These are phyloP conservation scores for Daldinia grandis DNA, from an alignment of 495 filamentous ascomycete genomes.

Conservation along the genomic window DNA sequence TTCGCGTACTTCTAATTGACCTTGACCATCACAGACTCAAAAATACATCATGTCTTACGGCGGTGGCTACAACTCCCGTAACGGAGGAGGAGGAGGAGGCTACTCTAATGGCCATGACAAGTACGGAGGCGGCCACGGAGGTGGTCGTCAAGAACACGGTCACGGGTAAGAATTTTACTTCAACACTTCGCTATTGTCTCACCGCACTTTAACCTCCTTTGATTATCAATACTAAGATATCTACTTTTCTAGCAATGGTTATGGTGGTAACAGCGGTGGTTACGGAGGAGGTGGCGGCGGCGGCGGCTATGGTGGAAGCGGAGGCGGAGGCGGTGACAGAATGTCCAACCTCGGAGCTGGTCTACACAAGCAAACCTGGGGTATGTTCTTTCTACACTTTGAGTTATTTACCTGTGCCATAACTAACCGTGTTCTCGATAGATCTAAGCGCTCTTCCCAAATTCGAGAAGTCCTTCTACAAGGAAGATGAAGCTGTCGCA, in stretches of 20 bases:
- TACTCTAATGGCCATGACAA: conserved; percentile 58
- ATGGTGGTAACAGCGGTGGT: conserved; percentile 56
- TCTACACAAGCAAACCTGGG: conserved; percentile 86
- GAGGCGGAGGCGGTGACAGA: conserved; percentile 74
- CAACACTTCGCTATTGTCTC: background rate
- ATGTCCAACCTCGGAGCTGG: conserved; percentile 91
- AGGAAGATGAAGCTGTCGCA: conserved; percentile 83
- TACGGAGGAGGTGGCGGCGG: conserved; percentile 55
- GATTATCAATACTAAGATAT: conserved; percentile 24
- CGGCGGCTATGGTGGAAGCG: conserved; percentile 61
- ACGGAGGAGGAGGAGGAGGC: conserved; percentile 47
- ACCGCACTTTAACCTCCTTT: background rate
- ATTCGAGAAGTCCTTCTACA: conserved; percentile 99
- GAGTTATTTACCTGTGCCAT: background rate
- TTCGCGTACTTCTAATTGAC: conserved; percentile 7
- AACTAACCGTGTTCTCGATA: conserved; percentile 48
- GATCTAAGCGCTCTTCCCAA: conserved; percentile 85
- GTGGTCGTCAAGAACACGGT: conserved; percentile 49
- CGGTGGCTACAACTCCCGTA: conserved; percentile 65
- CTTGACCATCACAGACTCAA: conserved; percentile 1
- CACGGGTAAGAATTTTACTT: conserved; percentile 41
- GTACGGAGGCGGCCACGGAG: conserved; percentile 41
- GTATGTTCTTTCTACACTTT: conserved; percentile 58
- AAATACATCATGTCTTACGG: conserved; percentile 72
- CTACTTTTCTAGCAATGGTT: conserved; percentile 44